A percentile compares a stretch with the other conserved stretches of the same genome.
Conservation (phyloP, 148 eudicot species). For the Rhododendron ferrugineum region DNA sequence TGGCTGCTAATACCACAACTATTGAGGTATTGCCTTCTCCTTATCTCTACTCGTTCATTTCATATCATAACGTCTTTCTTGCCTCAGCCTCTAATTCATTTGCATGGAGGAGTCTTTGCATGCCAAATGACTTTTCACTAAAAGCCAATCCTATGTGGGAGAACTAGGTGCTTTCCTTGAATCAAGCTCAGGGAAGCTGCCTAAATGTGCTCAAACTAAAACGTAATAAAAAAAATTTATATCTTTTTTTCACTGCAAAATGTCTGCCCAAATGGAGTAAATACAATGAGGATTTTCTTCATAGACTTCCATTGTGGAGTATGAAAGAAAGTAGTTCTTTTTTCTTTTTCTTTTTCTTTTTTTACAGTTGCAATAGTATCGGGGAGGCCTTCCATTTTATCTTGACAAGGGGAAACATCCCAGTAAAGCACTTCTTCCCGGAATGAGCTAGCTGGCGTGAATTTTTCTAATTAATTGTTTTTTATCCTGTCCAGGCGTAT, state of each 20-base stretch:
- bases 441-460: not conserved
- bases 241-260: not conserved
- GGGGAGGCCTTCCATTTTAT: not conserved
- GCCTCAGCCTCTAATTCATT: not conserved
- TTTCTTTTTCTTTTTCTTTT: not conserved
- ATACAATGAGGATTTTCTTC: not conserved
- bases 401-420: not conserved
- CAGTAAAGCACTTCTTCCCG: not conserved
- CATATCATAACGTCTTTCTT: not conserved
- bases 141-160: not conserved
- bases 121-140: not conserved
- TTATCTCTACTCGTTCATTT: not conserved
- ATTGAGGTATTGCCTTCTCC: slow-evolving; percentile 62
- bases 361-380: not conserved
- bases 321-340: not conserved
- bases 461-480: slow-evolving; percentile 1
- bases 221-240: too few relatives aligned
- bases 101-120: not conserved
- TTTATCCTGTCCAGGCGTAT: slow-evolving; percentile 59
- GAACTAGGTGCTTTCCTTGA: not conserved
- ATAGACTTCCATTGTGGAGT: not conserved
- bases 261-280: not conserved
- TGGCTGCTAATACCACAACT: slow-evolving; percentile 79
- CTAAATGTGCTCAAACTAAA: not conserved
- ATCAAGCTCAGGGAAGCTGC: not conserved